Conservation (phyloP, 2,329 filamentous ascomycete species). For the Ceratocystis ficicola region DNA sequence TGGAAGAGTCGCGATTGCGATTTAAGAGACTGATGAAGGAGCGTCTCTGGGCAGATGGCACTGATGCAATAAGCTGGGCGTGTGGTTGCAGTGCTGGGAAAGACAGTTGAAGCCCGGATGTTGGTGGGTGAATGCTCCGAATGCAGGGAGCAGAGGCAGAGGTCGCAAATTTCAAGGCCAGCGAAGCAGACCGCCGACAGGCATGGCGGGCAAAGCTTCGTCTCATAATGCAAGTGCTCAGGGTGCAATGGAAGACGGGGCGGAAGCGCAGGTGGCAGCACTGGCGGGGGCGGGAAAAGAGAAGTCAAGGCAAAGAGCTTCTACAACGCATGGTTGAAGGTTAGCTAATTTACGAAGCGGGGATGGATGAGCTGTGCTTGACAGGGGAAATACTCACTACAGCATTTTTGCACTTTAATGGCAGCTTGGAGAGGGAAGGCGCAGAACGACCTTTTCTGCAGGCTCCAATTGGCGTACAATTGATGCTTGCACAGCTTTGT, state of each 20-base stretch:
- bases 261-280: background rate
- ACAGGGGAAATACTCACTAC: background rate
- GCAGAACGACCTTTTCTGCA: background rate
- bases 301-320: background rate
- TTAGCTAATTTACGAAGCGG: conserved; percentile 7
- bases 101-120: background rate
- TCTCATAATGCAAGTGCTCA: conserved; percentile 32
- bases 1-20: background rate
- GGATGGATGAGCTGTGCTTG: background rate
- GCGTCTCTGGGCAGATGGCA: conserved; percentile 3
- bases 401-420: background rate
- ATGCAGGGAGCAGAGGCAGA: conserved; percentile 26
- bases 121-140: background rate
- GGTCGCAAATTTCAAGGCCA: conserved; percentile 24
- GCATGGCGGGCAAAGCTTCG: conserved; percentile 36
- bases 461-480: background rate
- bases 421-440: background rate
- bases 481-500: background rate
- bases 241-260: background rate
- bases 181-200: conserved; percentile 29
- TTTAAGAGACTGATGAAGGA: conserved; percentile 15
- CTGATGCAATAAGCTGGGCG: background rate
- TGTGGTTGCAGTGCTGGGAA: background rate
- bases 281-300: background rate
- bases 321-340: background rate